Conservation (phyloP, 2,329 filamentous ascomycete species). For the Coleophoma crateriformis region DNA sequence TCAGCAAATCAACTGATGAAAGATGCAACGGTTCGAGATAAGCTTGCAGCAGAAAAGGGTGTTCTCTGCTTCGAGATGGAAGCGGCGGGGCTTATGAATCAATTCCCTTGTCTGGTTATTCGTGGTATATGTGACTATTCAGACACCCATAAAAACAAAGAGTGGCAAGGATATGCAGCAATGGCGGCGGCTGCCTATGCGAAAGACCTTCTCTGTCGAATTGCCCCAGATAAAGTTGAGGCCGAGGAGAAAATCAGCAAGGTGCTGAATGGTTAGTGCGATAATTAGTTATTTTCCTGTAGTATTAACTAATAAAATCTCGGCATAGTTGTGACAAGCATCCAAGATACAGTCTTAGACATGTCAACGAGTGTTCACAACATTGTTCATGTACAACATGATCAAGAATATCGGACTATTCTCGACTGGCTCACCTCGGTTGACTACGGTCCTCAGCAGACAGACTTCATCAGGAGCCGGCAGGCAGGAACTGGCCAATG, state of each 20-base stretch:
- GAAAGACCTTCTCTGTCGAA: slow-evolving; percentile 14
- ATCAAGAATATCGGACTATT: slow-evolving; percentile 3
- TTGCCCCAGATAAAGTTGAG: slow-evolving; percentile 14
- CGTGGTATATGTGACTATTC: slow-evolving; percentile 31
- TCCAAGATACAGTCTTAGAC: too few species aligned
- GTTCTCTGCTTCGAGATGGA: slow-evolving; percentile 30
- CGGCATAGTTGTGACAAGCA: too few species aligned
- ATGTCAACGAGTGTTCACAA: too few species aligned
- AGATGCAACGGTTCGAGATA: slow-evolving; percentile 9
- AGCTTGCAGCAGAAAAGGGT: slow-evolving; percentile 7
- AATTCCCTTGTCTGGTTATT: slow-evolving; percentile 25
- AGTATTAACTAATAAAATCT: too few species aligned
- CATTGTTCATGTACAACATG: too few species aligned
- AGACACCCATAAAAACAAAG: slow-evolving; percentile 18
- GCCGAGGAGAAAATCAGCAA: slow-evolving; percentile 10
- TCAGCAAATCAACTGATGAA: slow-evolving; percentile 22
- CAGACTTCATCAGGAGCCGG: slow-evolving; percentile 28
- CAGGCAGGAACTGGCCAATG: slow-evolving; percentile 23
- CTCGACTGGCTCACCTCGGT: slow-evolving; percentile 32
- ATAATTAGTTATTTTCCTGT: too few species aligned
- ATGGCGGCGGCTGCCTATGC: slow-evolving; percentile 16
- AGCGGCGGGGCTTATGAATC: slow-evolving; percentile 25
- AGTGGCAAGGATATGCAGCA: slow-evolving; percentile 14
- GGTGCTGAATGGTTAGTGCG: too few species aligned
- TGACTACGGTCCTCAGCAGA: slow-evolving; percentile 32